phyloP scores from a whole-genome alignment of 306 rosid genomes.

The Rosa rugosa region DNA sequence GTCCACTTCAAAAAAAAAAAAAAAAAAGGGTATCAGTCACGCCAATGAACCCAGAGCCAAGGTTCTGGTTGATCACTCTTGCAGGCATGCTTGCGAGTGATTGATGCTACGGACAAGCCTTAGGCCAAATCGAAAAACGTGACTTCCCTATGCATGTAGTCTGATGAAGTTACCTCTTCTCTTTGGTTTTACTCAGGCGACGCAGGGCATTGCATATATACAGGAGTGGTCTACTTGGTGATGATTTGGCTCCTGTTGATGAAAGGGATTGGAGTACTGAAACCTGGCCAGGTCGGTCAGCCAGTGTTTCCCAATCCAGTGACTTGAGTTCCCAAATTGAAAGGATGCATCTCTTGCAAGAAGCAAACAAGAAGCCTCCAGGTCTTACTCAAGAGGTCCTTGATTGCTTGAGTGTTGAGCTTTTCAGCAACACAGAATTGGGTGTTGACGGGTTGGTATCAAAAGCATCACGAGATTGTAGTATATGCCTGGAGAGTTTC shows the following conservation, averaged over 20 bases:
- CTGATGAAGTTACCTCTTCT: slow-evolving; percentile 13
- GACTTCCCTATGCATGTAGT: slow-evolving; percentile 7
- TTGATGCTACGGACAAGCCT: background rate
- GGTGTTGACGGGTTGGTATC: slow-evolving; percentile 24
- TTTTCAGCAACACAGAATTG: slow-evolving; percentile 37
- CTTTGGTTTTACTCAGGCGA: slow-evolving; percentile 32
- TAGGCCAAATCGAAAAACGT: background rate
- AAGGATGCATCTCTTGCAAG: slow-evolving; percentile 45
- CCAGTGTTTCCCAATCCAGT: slow-evolving; percentile 22
- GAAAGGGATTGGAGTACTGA: slow-evolving; percentile 37
- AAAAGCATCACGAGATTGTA: slow-evolving; percentile 52
- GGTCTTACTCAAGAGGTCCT: slow-evolving; percentile 74
- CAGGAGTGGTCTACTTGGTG: slow-evolving; percentile 1
- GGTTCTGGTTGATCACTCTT: background rate
- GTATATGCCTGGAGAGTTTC: slow-evolving; percentile 85
- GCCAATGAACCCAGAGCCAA: background rate
- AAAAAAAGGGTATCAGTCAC: background rate
- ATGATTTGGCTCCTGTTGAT: slow-evolving; percentile 22
- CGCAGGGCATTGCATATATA: slow-evolving; percentile 11
- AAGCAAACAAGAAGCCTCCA: slow-evolving; percentile 53
- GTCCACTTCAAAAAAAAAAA: too few relatives aligned
- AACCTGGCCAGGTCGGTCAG: slow-evolving; percentile 26
- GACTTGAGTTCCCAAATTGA: slow-evolving; percentile 50
- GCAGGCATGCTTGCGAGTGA: background rate
- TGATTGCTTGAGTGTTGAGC: slow-evolving; percentile 50